Base-by-base conservation (phyloP, 495 filamentous ascomycete species). In the Cryomyces antarcticus region DNA sequence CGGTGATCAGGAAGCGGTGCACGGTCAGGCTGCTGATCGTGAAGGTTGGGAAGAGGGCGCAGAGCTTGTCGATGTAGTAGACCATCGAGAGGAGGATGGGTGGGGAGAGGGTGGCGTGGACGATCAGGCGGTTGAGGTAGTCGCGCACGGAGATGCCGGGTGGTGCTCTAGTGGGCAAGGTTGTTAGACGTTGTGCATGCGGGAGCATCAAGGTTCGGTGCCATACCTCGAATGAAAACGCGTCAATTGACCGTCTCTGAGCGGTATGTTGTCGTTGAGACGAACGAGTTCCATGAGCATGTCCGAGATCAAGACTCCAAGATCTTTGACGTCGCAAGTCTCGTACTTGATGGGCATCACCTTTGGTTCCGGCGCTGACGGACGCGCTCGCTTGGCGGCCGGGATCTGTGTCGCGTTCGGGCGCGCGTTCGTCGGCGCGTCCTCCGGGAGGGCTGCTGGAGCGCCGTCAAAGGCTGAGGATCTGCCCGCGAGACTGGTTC, bases 41-140 rank as follows among this genome's bases (percentile, higher is more conserved):
- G 61, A 97, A 97, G 12, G 83, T 80, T 5, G 85, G 78, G 55
- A 93, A 96, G 28, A 89, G 62, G 4, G 82, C 75, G 59, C 87
- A 96, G 12, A 97, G 67, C n/a, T 82, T 77, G 59, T 97, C 92
- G 46, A 97, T 95, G 55, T 97, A 97, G 56, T 88, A 96, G 42
- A 97, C 89, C 87, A 97, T 97, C 47, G 84, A 86, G n/a, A 97
- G 71, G n/a, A 97, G 71, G 42, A 97, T 82, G 5, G 89, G 87
- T 5, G 89, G 87, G 5, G 82, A 81, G 1, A 97, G 71, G 0
- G 87, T 93, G 28, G 89, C 89, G 58, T 97, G 89, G 38, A 85
- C 86, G 7, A 89, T 86, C 12, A 97, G 68, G 43, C 89, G 79
- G 52, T 86, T 78, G 5, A 97, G 69, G 58, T 97, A 97, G 55